Evolutionary conservation across 805 yeast genomes (phyloP).

Genomic region (Tetrapisispora nanseiensis): DNA sequence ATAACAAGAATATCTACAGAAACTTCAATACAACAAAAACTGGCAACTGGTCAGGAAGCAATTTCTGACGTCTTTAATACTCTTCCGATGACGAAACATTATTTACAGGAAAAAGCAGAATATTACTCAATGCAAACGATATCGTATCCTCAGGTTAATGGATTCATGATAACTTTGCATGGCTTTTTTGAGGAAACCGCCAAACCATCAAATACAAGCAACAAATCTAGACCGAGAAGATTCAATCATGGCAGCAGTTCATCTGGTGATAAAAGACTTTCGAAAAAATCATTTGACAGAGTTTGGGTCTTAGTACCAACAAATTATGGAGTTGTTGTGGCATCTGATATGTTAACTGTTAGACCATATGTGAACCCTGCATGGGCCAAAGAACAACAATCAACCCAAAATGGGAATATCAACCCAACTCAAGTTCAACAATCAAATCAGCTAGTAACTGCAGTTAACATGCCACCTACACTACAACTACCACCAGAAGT

Average conservation of each 20-base stretch:
- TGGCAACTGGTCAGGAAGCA: constrained; percentile 59
- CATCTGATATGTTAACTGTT: constrained; percentile 70
- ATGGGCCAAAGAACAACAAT: constrained; percentile 34
- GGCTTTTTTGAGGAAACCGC: constrained; percentile 72
- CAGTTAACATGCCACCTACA: constrained; percentile 12
- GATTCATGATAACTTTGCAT: constrained; percentile 70
- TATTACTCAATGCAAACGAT: constrained; percentile 70
- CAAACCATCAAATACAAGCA: constrained; percentile 33
- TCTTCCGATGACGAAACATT: constrained; percentile 74
- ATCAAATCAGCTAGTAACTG: neutral
- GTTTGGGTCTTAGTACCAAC: constrained; percentile 67
- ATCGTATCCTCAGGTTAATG: constrained; percentile 61
- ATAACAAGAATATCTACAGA: constrained; percentile 48
- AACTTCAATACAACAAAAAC: constrained; percentile 45
- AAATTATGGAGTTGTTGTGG: constrained; percentile 61
- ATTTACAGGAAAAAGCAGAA: constrained; percentile 49
- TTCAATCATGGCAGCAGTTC: constrained; percentile 25
- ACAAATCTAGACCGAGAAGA: constrained; percentile 15
- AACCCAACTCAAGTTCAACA: neutral
- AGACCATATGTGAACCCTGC: constrained; percentile 52
- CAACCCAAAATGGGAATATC: constrained; percentile 2
- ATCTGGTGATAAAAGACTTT: constrained; percentile 30
- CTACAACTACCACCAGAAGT: constrained; percentile 49
- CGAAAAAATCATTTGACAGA: constrained; percentile 77
- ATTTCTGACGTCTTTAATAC: constrained; percentile 53